These are phyloP conservation scores for Calamus simplicifolius DNA, from an alignment of 176 grass and related monocot genomes.

Conservation along the genomic window DNA sequence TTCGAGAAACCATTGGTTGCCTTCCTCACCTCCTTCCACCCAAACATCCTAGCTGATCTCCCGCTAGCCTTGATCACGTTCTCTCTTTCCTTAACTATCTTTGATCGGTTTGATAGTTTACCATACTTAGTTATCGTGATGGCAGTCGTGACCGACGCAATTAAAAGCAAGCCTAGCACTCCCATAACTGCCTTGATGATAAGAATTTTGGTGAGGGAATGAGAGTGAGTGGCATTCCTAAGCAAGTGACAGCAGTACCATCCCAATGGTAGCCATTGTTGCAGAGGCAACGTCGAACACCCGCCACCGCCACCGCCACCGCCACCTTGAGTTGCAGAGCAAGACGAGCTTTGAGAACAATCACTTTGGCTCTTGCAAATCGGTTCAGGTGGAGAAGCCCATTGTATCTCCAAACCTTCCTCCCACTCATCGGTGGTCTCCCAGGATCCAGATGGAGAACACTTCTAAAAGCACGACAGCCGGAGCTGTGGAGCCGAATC, in stretches of 20 bases:
- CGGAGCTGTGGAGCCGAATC: slow-evolving; percentile 18
- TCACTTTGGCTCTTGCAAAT: slow-evolving; percentile 17
- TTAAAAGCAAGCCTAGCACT: slow-evolving; percentile 2
- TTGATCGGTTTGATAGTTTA: not conserved
- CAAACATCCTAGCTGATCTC: slow-evolving; percentile 13
- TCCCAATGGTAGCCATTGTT: slow-evolving; percentile 23
- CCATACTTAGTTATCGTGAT: not conserved
- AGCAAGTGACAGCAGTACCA: slow-evolving; percentile 8
- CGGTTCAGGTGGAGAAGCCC: slow-evolving; percentile 15
- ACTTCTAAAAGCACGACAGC: slow-evolving; percentile 25
- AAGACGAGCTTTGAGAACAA: slow-evolving; percentile 16
- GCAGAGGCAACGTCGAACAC: slow-evolving; percentile 13
- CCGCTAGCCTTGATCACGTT: slow-evolving; percentile 2
- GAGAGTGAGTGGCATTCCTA: not conserved
- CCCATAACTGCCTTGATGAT: not conserved
- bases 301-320: too few species aligned
- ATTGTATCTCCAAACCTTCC: slow-evolving; percentile 29
- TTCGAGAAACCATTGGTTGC: slow-evolving; percentile 18
- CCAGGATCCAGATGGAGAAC: slow-evolving; percentile 17
- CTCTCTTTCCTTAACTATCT: too few species aligned
- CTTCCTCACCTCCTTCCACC: slow-evolving; percentile 22
- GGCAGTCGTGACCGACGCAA: not conserved
- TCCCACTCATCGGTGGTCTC: slow-evolving; percentile 18
- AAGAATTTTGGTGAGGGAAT: slow-evolving; percentile 4
- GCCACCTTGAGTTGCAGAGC: not conserved